phyloP scores from a whole-genome alignment of 805 yeast species.

The Yarrowia yakushimensis region DNA sequence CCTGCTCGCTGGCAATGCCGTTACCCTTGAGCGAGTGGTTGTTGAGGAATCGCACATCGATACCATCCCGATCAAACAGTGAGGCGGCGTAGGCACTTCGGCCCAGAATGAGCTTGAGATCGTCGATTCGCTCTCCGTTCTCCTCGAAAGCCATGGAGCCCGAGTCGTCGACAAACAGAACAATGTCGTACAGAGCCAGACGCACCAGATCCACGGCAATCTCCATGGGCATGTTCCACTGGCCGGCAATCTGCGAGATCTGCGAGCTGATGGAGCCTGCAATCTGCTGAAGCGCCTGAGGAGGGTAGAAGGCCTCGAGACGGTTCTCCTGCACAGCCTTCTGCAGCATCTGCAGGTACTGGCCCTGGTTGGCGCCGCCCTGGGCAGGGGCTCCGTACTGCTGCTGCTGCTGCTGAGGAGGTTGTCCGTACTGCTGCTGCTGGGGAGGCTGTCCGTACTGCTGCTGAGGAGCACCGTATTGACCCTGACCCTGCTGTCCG shows the following conservation, averaged over 20 bases:
- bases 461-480: background rate
- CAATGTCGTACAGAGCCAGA: constrained; percentile 36
- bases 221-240: constrained; percentile 36
- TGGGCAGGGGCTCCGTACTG: background rate
- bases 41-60: constrained; percentile 37
- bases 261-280: constrained; percentile 31
- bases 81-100: constrained; percentile 36
- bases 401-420: constrained; percentile 22
- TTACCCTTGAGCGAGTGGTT: constrained; percentile 31
- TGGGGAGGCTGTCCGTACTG: constrained; percentile 25
- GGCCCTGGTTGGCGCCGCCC: constrained; percentile 25
- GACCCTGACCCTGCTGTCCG: no score
- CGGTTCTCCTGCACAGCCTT: constrained; percentile 34
- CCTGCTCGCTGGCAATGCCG: constrained; percentile 31
- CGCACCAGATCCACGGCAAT: constrained; percentile 35
- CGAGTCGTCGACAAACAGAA: constrained; percentile 36
- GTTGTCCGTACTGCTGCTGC: constrained; percentile 26
- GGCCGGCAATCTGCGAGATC: constrained; percentile 29
- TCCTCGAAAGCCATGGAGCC: constrained; percentile 39
- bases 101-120: constrained; percentile 34
- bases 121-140: constrained; percentile 37
- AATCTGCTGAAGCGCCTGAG: constrained; percentile 34
- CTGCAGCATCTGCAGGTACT: constrained; percentile 29
- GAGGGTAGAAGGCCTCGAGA: constrained; percentile 35
- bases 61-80: constrained; percentile 36